Percentiles rank a stretch among this genome's conserved stretches.
Evolutionary conservation across 2,329 filamentous ascomycete species (phyloP).

Genomic region (Hypoxylon sp.): DNA sequence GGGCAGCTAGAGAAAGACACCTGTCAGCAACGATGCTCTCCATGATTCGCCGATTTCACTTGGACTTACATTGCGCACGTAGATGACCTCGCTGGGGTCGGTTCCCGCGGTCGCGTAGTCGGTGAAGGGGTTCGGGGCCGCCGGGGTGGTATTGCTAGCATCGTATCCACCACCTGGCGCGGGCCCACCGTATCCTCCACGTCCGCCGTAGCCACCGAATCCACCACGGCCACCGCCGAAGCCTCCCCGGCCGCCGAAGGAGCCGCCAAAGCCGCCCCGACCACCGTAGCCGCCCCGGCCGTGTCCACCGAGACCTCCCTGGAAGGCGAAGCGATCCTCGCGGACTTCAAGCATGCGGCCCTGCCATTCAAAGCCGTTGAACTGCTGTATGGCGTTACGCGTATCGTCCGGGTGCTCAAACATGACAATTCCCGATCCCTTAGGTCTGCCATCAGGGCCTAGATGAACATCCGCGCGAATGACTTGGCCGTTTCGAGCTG

Average conservation of each 20-base stretch:
- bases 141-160: slow-evolving; percentile 50
- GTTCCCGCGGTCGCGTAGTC: slow-evolving; percentile 88
- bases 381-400: slow-evolving; percentile 93
- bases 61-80: slow-evolving; percentile 90
- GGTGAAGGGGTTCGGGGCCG: slow-evolving; percentile 87
- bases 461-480: slow-evolving; percentile 95
- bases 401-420: slow-evolving; percentile 96
- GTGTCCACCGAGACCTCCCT: slow-evolving; percentile 63
- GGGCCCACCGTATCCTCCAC: slow-evolving; percentile 53
- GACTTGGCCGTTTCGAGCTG: slow-evolving; percentile 75
- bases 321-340: slow-evolving; percentile 88
- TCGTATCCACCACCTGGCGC: slow-evolving; percentile 43
- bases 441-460: slow-evolving; percentile 89
- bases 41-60: slow-evolving; percentile 17
- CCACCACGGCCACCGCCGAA: slow-evolving; percentile 53
- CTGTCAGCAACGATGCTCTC: slow-evolving; percentile 28
- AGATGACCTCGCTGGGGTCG: slow-evolving; percentile 84
- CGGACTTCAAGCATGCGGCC: slow-evolving; percentile 92
- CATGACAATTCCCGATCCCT: slow-evolving; percentile 95
- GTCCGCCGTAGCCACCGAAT: slow-evolving; percentile 47
- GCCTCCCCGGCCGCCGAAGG: slow-evolving; percentile 52
- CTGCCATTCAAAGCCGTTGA: slow-evolving; percentile 99
- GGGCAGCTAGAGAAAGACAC: slow-evolving; percentile 71
- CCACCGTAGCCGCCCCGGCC: slow-evolving; percentile 60
- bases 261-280: slow-evolving; percentile 63